These are phyloP conservation scores for Xylaria telfairii DNA, from an alignment of 495 filamentous ascomycete genomes.

Conservation along the genomic window DNA sequence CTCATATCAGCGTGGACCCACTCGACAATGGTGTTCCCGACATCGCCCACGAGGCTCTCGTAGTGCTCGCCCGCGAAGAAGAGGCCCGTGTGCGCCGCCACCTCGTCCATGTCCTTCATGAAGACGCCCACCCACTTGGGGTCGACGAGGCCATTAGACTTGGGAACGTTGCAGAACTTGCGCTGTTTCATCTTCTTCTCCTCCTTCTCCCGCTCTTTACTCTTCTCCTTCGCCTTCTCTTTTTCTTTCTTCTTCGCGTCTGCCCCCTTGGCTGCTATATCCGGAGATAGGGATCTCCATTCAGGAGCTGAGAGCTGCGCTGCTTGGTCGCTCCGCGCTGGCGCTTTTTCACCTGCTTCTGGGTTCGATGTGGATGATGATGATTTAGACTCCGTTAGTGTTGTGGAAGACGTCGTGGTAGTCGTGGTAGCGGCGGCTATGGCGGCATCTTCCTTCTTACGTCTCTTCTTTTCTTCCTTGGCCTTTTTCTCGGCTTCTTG, in stretches of 20 bases:
- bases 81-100: constrained; percentile 82
- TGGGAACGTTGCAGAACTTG: constrained; percentile 81
- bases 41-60: constrained; percentile 76
- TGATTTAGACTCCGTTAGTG: constrained; percentile 36
- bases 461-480: constrained; percentile 44
- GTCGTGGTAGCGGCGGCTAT: constrained; percentile 18
- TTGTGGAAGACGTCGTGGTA: constrained; percentile 25
- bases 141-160: constrained; percentile 58
- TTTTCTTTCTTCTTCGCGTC: constrained; percentile 28
- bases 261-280: constrained; percentile 16
- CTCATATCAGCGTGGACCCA: constrained; percentile 71
- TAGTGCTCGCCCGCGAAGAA: constrained; percentile 77
- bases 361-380: constrained; percentile 25
- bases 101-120: constrained; percentile 85
- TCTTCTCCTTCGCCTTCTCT: constrained; percentile 31
- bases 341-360: constrained; percentile 25
- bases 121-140: constrained; percentile 75
- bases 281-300: constrained; percentile 13
- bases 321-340: background rate
- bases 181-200: constrained; percentile 60
- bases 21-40: constrained; percentile 67
- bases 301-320: background rate
- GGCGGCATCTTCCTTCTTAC: constrained; percentile 40
- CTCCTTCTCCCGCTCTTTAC: constrained; percentile 27
- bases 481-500: constrained; percentile 53